Evolutionary conservation across 179 eudicot species (phyloP).

Genomic region (Beta macrorhiza): DNA sequence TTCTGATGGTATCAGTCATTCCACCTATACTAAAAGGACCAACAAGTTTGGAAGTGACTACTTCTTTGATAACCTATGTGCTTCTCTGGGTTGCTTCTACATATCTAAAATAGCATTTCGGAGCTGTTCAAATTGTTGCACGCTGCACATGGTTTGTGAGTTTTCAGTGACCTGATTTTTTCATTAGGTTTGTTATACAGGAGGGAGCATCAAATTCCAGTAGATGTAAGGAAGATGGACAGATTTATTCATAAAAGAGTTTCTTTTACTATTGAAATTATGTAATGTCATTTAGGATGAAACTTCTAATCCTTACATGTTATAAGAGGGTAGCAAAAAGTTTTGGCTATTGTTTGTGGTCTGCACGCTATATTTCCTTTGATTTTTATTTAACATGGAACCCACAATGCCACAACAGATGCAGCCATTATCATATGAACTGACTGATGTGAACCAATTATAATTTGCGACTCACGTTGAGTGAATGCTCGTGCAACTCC

Average conservation of each 20-base stretch:
- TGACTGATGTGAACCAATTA: not conserved
- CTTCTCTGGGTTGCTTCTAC: constrained; percentile 92
- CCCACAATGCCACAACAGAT: not conserved
- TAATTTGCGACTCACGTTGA: not conserved
- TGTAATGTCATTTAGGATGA: not conserved
- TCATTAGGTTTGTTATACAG: constrained; percentile 22
- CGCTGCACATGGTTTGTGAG: constrained; percentile 9
- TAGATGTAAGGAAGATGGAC: not conserved
- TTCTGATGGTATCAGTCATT: constrained; percentile 91
- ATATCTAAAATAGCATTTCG: constrained; percentile 48
- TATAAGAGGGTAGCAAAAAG: constrained; percentile 2
- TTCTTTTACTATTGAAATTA: not conserved
- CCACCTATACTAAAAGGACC: constrained; percentile 88
- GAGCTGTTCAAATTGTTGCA: constrained; percentile 20
- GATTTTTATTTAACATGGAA: not conserved
- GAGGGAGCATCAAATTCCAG: constrained; percentile 3
- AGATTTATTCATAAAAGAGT: constrained; percentile 5
- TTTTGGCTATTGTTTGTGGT: constrained; percentile 9
- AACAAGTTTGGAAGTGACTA: constrained; percentile 85
- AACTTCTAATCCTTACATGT: not conserved
- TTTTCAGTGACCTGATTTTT: constrained; percentile 5
- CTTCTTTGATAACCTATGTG: constrained; percentile 74
- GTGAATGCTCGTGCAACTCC: not conserved
- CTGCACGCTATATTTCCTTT: not conserved
- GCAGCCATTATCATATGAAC: constrained; percentile 1